Base-by-base conservation (phyloP, 2,329 filamentous ascomycete genomes). In the Aspergillus calidoustus region DNA sequence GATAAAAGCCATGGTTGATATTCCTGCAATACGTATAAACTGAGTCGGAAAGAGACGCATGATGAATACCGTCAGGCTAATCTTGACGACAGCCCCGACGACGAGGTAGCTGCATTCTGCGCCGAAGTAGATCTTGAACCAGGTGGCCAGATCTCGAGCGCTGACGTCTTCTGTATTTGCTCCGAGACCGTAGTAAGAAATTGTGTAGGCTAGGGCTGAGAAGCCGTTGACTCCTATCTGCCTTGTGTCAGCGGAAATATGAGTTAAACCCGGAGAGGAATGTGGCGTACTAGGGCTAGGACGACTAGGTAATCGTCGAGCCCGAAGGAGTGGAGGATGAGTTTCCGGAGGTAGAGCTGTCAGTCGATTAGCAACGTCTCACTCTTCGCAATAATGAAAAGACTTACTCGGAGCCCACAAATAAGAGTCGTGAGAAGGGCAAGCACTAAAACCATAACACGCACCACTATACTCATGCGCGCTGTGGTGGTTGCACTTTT, bases 101-200 rank as follows among this genome's bases (percentile, higher is more conserved):
- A 54, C 38, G 1, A 64, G 61, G 43, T 67, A 67, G 22, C 31
- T 59, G 57, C 65, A 67, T 13, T 62, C 51, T 4, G 61, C 53
- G 30, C 55, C 57, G 51, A 64, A 64, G 51, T 61, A 50, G 41
- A 52, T 52, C 61, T 67, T 25, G 17, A 13, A 53, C 19, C 31
- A 53, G 7, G 38, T 41, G 22, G 31, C n/a, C 22, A 60, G 34
- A 31, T 60, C 41, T 23, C 52, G 41, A 44, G 51, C 43, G 28
- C 58, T 48, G 19, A 53, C 34, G 19, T 53, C 34, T 22, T 41
- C 31, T 53, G 50, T 41, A 19, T 43, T 11, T 19, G 46, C 9
- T 53, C 65, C 65, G 17, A 67, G 48, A 3, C 65, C 65, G 28
- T 62, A 64, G 59, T 60, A 65, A 4, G 65, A 64, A 50, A 65